These are phyloP conservation scores for Albugo candida DNA, from an alignment of 352 stramenopile species.

Conservation along the genomic window DNA sequence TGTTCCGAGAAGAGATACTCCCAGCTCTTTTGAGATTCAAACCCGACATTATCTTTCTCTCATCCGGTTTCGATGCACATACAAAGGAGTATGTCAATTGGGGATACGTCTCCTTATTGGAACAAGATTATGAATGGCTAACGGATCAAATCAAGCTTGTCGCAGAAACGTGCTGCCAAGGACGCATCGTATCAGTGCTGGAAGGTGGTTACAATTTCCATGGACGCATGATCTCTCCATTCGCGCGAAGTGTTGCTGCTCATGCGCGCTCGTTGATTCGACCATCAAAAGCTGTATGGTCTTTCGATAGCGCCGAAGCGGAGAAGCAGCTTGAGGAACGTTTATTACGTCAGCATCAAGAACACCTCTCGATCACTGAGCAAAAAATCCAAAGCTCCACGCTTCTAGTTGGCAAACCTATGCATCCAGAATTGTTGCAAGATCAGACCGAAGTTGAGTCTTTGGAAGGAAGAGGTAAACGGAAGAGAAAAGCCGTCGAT, in stretches of 20 bases:
- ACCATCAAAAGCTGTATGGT: slow-evolving; percentile 24
- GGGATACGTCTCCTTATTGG: slow-evolving; percentile 47
- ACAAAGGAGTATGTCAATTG: slow-evolving; percentile 65
- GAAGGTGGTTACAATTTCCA: slow-evolving; percentile 80
- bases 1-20: slow-evolving; percentile 44
- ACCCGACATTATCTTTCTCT: slow-evolving; percentile 68
- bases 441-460: neutral
- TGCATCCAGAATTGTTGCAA: neutral
- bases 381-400: slow-evolving; percentile 1
- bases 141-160: slow-evolving; percentile 50
- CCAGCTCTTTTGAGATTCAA: slow-evolving; percentile 32
- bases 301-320: slow-evolving; percentile 22
- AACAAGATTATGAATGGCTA: slow-evolving; percentile 78
- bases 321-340: slow-evolving; percentile 26
- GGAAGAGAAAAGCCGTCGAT: slow-evolving; percentile 32
- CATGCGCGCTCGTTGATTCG: slow-evolving; percentile 38
- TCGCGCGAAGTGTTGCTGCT: slow-evolving; percentile 53
- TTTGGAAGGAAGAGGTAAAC: slow-evolving; percentile 17
- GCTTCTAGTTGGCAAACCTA: neutral
- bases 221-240: slow-evolving; percentile 57
- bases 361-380: slow-evolving; percentile 4
- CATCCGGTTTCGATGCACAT: slow-evolving; percentile 62
- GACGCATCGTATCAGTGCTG: slow-evolving; percentile 61
- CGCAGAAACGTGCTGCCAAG: slow-evolving; percentile 45
- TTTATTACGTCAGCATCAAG: slow-evolving; percentile 27